Percentiles rank a stretch among this genome's conserved stretches.
phyloP scores from a whole-genome alignment of 2,329 filamentous ascomycete species.

The Aspergillus sp. region DNA sequence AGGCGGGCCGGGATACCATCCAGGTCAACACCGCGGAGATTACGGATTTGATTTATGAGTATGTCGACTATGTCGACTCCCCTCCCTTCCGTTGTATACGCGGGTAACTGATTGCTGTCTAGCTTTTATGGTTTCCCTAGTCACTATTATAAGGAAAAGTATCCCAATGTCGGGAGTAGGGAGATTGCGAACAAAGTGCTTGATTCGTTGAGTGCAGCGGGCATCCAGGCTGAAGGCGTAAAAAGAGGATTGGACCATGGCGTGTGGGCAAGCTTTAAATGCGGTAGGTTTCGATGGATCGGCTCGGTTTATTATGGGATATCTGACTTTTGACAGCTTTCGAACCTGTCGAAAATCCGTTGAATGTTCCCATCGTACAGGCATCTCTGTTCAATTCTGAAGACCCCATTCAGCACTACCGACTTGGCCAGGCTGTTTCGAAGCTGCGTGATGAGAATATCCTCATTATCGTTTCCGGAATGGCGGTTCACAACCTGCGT shows the following conservation, averaged over 20 bases:
- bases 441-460: constrained; percentile 64
- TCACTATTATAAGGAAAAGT: constrained; percentile 64
- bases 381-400: constrained; percentile 64
- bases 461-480: constrained; percentile 66
- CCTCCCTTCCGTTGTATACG: background rate
- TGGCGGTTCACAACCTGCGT: constrained; percentile 68
- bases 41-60: constrained; percentile 68
- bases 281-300: constrained; percentile 31
- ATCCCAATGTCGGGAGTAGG: constrained; percentile 59
- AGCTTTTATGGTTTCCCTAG: constrained; percentile 68
- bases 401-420: constrained; percentile 62
- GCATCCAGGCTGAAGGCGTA: constrained; percentile 56
- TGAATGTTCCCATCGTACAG: constrained; percentile 66
- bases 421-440: constrained; percentile 61
- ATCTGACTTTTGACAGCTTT: constrained; percentile 46
- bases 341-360: constrained; percentile 55
- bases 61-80: constrained; percentile 13
- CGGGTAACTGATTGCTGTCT: background rate
- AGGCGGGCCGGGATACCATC: constrained; percentile 52
- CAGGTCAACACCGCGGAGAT: constrained; percentile 62
- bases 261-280: constrained; percentile 65
- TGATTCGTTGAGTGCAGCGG: constrained; percentile 49
- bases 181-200: constrained; percentile 58
- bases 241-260: constrained; percentile 69
- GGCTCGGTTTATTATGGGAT: background rate